Conservation (phyloP, 306 rosid genomes). For the Vigna unguiculata region DNA sequence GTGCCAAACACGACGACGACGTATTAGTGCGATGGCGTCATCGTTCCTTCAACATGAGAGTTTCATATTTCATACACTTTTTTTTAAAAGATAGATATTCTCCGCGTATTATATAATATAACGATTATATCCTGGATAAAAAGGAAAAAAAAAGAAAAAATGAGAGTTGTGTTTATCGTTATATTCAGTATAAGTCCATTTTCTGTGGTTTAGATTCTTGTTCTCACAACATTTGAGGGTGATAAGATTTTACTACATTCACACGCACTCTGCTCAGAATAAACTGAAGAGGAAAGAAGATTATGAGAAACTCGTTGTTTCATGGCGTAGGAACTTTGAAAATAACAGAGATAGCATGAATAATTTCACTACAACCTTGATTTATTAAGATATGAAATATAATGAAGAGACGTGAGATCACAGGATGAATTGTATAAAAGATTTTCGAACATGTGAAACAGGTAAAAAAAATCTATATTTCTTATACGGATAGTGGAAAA, state of each 20-base stretch:
- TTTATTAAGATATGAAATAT: too few relatives aligned
- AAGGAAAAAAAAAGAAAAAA: background rate
- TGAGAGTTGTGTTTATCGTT: background rate
- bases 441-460: too few relatives aligned
- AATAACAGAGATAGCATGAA: background rate
- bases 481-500: too few relatives aligned
- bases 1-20: conserved; percentile 40
- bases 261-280: background rate
- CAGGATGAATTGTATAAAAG: too few relatives aligned
- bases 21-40: conserved; percentile 31
- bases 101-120: conserved; percentile 14
- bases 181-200: background rate
- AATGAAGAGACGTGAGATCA: too few relatives aligned
- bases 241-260: background rate
- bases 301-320: background rate
- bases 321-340: background rate
- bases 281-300: background rate
- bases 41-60: background rate
- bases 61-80: background rate
- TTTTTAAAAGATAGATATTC: background rate
- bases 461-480: too few relatives aligned
- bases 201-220: background rate
- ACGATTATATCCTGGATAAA: background rate
- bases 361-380: too few relatives aligned
- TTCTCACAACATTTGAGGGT: background rate